Conservation (phyloP, 2,329 filamentous ascomycete genomes). For the Lecanoromycetidae sp. region DNA sequence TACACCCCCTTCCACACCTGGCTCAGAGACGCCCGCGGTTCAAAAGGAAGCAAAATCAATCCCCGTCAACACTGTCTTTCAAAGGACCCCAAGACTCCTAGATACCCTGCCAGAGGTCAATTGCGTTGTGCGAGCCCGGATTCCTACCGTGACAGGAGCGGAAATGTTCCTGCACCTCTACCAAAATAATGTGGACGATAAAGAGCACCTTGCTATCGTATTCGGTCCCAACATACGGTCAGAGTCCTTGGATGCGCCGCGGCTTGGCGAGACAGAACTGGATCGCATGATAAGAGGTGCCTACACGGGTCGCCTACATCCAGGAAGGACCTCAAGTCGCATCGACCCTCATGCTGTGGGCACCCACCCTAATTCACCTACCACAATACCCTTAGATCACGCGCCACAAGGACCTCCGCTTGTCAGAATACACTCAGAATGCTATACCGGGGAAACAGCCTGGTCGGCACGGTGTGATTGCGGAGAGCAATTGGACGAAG, state of each 20-base stretch:
- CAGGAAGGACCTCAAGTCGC: slow-evolving; percentile 67
- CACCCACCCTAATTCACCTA: neutral
- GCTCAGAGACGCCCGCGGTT: slow-evolving; percentile 26
- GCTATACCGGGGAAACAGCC: slow-evolving; percentile 95
- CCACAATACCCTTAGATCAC: neutral
- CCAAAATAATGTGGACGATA: slow-evolving; percentile 81
- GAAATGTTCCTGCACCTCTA: slow-evolving; percentile 98
- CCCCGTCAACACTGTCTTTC: slow-evolving; percentile 30
- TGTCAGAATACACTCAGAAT: slow-evolving; percentile 93
- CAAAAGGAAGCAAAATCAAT: slow-evolving; percentile 31
- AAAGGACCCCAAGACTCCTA: slow-evolving; percentile 58
- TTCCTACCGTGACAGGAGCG: slow-evolving; percentile 79
- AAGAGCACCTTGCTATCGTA: slow-evolving; percentile 94
- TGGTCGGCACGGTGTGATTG: slow-evolving; percentile 98
- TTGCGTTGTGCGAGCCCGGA: slow-evolving; percentile 86
- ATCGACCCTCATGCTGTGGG: slow-evolving; percentile 33
- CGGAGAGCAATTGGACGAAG: slow-evolving; percentile 94
- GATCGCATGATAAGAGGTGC: slow-evolving; percentile 90
- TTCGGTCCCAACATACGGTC: slow-evolving; percentile 79
- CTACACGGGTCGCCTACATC: slow-evolving; percentile 77
- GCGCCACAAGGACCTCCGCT: slow-evolving; percentile 44
- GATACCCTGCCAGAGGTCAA: slow-evolving; percentile 70
- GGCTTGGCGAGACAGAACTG: slow-evolving; percentile 70
- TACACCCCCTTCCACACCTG: slow-evolving; percentile 36
- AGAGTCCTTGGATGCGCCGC: slow-evolving; percentile 55